Base-by-base conservation (phyloP, 768 basidiomycete genomes). In the Cystofilobasidium capitatum region DNA sequence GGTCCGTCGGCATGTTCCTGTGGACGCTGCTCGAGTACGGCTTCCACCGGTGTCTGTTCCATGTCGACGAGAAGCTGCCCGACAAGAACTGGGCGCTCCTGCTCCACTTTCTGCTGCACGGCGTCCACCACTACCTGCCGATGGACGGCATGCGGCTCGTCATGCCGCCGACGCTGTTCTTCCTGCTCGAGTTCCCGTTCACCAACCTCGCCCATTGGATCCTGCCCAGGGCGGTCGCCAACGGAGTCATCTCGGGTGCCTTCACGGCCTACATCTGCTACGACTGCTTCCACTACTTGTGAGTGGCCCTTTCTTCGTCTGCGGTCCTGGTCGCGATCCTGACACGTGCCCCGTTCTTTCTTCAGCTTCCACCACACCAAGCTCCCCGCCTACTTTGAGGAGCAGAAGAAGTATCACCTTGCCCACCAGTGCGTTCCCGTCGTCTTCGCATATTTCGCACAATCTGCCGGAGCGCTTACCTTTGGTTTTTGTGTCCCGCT, bases 331-430 rank as follows among this genome's bases (percentile, higher is more conserved):
- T 6, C 22, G 35, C 35, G 24, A 24, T 40, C 29, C 35, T 29
- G 14, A n/a, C 37, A 16, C 58, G 20, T n/a, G 6, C 58, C 2
- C 40, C 37, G 24, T 42, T 39, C 39, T 10, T 29, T 42, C 57
- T 13, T 7, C 51, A 64, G 63, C 36, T 81, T 92, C 65, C 92
- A 94, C 75, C 91, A 96, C 79, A 87, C 88, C 3, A 84, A 81
- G 71, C 83, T 94, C 29, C 91, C 91, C 3, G 80, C 85, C 40
- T 96, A 97, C 79, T 76, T 98, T 79, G 82, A 82, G 66, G 87
- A 91, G 75, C 88, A 89, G 88, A 99, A 99, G 81, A 89, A 89
- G 75, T 98, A 97, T 75, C 96, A 99, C 73, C 83, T 99, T 70
- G 92, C 91, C 9, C 93, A 97, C 75, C 94, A 97, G 77, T 96